phyloP scores from a whole-genome alignment of 1,139 yeast species.

The Suhomyces coccinellae region DNA sequence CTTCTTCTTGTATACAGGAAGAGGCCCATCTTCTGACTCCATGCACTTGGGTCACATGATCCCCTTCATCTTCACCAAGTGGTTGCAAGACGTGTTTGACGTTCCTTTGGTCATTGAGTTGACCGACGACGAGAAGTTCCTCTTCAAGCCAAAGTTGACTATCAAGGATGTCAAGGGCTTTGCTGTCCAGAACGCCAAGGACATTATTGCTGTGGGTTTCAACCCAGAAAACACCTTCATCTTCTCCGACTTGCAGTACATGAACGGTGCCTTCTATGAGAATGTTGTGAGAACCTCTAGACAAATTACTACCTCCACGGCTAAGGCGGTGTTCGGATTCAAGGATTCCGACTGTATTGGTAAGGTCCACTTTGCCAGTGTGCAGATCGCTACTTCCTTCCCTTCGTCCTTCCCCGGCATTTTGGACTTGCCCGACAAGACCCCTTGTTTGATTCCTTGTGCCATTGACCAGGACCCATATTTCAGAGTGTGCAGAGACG shows the following conservation, averaged over 20 bases:
- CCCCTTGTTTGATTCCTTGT: conserved; percentile 97
- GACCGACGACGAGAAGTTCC: conserved; percentile 96
- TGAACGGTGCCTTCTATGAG: conserved; percentile 94
- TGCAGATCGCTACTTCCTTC: conserved; percentile 95
- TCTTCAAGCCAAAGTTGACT: conserved; percentile 87
- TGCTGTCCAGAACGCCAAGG: conserved; percentile 83
- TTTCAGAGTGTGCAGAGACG: conserved; percentile 96
- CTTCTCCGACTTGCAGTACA: conserved; percentile 86
- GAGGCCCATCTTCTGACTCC: conserved; percentile 95
- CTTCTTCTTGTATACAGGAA: conserved; percentile 93
- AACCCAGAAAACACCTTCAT: conserved; percentile 93
- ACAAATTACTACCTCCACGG: conserved; percentile 94
- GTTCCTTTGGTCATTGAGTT: conserved; percentile 94
- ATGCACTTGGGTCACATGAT: conserved; percentile 98
- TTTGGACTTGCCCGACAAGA: conserved; percentile 77
- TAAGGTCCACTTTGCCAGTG: conserved; percentile 89
- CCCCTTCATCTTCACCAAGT: conserved; percentile 92
- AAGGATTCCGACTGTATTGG: conserved; percentile 95
- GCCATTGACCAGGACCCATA: conserved; percentile 99
- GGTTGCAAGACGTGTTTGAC: conserved; percentile 98
- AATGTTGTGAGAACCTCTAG: conserved; percentile 92
- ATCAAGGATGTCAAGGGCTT: conserved; percentile 84
- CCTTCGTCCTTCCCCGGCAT: conserved; percentile 95
- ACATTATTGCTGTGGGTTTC: conserved; percentile 92
- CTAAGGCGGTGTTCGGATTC: conserved; percentile 97